These are phyloP conservation scores for Lasiodiplodia citricola DNA, from an alignment of 2,329 filamentous ascomycete genomes.

Conservation along the genomic window DNA sequence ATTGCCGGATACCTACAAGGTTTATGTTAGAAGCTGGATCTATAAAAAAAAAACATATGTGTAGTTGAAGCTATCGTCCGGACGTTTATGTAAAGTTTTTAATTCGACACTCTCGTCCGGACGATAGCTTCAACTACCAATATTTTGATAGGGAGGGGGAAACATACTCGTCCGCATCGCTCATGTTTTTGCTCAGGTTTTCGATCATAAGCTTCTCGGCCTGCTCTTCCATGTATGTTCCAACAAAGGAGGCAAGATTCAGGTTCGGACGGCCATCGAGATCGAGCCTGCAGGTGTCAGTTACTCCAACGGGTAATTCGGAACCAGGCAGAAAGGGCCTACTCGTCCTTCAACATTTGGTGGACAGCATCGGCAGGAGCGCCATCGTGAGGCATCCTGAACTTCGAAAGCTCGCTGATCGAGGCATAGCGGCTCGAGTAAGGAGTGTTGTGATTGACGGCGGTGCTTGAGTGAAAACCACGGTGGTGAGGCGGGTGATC, in stretches of 20 bases:
- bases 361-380: constrained; percentile 68
- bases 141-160: not conserved
- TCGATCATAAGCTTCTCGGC: constrained; percentile 69
- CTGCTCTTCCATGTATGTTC: constrained; percentile 73
- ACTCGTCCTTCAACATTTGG: constrained; percentile 59
- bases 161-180: constrained; percentile 62
- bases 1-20: constrained; percentile 36
- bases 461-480: constrained; percentile 43
- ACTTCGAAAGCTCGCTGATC: constrained; percentile 63
- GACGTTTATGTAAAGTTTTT: too few species aligned
- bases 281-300: constrained; percentile 49
- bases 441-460: constrained; percentile 59
- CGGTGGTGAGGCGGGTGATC: constrained; percentile 50
- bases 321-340: not conserved
- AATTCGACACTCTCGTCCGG: too few species aligned
- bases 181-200: constrained; percentile 73
- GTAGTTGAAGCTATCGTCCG: too few species aligned
- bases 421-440: constrained; percentile 64
- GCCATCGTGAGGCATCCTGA: constrained; percentile 62
- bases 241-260: constrained; percentile 72
- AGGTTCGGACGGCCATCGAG: constrained; percentile 70
- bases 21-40: not conserved
- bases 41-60: too few species aligned
- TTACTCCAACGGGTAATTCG: not conserved
- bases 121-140: too few species aligned